Evolutionary conservation across 805 yeast species (phyloP), one percentile per base, ranked within the genome.

Genomic region (Metahyphopichia silvanorum): DNA sequence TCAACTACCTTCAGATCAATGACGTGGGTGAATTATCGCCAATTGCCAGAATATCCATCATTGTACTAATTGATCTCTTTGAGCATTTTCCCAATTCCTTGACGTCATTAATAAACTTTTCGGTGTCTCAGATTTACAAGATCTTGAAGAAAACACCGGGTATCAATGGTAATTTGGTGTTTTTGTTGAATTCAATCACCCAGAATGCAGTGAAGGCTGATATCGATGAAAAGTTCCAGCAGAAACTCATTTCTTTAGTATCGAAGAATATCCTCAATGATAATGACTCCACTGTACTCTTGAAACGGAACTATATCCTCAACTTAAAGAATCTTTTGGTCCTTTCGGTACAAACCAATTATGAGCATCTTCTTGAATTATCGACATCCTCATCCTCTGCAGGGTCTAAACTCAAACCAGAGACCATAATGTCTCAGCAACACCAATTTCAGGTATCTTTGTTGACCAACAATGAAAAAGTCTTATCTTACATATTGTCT

Each of bases 321-420:
- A 58, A 54, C 7, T 45, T 57, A 31, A 61, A 57, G 29, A 59
- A 60, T 33, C 29, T 65, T 6, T 45, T 63, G 20, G 29, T 63
- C 2, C 47, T 67, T n/a, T 46, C 59, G 10, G 50, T 56, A 2
- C 40, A 60, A 11, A 44, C 70, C 5, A 54, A 64, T 43, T 66
- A 66, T 40, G 70, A 66, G 39, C 44, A 45, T 24, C 46, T 66
- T 23, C 46, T 66, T 24, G 58, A 67, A 9, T 33, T 46, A 10
- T 63, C 69, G 2, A 48, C 66, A 1, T 57, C 69, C 1, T 40
- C 53, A 5, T 41, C 63, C 3, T 47, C 63, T 0, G 54, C 66
- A 1, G 63, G 66, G 5, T 53, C 69, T 3, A 66, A 64, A 40
- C 37, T 63, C 55, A 64, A 64, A 31, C 71, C 73, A 0, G 72